phyloP scores from a whole-genome alignment of 352 stramenopile genomes.

The Phytopythium litorale region DNA sequence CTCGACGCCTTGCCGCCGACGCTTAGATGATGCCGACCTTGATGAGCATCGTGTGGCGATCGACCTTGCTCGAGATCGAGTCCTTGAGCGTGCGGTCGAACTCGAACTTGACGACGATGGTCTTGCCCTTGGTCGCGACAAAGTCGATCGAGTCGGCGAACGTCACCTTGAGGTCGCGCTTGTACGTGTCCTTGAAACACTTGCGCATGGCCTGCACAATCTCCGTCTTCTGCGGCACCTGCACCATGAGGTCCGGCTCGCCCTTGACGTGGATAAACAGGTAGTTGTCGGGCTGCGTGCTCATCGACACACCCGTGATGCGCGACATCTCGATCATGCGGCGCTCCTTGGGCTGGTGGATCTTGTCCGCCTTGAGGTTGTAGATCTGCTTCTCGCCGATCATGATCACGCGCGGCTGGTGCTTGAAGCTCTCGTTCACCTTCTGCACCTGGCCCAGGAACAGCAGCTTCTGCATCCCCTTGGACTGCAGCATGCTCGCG shows the following conservation, averaged over 20 bases:
- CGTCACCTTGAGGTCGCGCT: conserved; percentile 56
- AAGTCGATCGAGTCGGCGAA: conserved; percentile 72
- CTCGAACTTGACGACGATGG: conserved; percentile 62
- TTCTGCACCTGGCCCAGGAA: conserved; percentile 74
- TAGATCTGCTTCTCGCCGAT: conserved; percentile 74
- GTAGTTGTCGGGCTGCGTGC: conserved; percentile 79
- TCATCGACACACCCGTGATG: conserved; percentile 66
- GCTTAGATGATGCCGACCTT: conserved; percentile 70
- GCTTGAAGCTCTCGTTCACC: conserved; percentile 82
- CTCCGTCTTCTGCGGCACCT: conserved; percentile 78
- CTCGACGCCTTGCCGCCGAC: background rate
- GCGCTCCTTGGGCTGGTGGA: conserved; percentile 79
- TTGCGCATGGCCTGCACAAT: conserved; percentile 70
- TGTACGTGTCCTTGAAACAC: conserved; percentile 50
- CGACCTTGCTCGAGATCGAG: conserved; percentile 56
- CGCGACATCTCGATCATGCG: conserved; percentile 59
- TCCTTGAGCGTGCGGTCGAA: conserved; percentile 62
- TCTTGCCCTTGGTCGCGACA: conserved; percentile 63
- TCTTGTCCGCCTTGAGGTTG: conserved; percentile 84
- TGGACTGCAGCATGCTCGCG: conserved; percentile 52
- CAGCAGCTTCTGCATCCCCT: conserved; percentile 57
- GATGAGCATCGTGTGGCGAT: conserved; percentile 71
- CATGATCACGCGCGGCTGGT: conserved; percentile 72
- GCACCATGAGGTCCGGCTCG: conserved; percentile 68
- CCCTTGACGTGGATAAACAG: conserved; percentile 71